Conservation (phyloP, 2,329 filamentous ascomycete genomes). For the Ophiognomonia clavigignenti-juglandacearum region DNA sequence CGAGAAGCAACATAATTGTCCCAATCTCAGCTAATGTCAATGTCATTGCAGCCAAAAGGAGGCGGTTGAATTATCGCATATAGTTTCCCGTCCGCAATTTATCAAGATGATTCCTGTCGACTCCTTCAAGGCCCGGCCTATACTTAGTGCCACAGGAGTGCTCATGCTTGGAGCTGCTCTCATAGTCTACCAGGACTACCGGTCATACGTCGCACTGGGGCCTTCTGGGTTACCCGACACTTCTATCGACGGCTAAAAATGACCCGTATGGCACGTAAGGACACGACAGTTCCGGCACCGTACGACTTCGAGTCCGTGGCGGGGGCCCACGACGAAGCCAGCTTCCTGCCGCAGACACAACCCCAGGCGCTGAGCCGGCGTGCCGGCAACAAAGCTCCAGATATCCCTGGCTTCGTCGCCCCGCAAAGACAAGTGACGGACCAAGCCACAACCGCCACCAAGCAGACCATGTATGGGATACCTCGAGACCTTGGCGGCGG, state of each 20-base stretch:
- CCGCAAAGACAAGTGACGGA: conserved; percentile 34
- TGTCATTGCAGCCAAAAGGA: too few species aligned
- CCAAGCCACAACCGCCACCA: conserved; percentile 11
- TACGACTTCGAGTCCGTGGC: conserved; percentile 17
- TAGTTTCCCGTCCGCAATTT: too few species aligned
- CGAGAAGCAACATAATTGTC: too few species aligned
- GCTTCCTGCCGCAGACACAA: conserved; percentile 11
- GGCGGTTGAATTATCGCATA: too few species aligned
- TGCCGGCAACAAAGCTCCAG: conserved; percentile 10
- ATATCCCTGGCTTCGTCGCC: conserved; percentile 28
- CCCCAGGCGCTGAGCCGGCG: conserved; percentile 8
- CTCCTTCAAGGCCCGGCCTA: neutral
- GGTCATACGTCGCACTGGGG: conserved; percentile 8
- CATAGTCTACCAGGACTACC: conserved; percentile 10
- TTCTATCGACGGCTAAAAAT: conserved; percentile 17
- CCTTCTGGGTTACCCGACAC: conserved; percentile 11
- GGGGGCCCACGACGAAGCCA: conserved; percentile 14
- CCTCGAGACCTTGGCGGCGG: conserved; percentile 20
- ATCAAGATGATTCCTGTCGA: too few species aligned
- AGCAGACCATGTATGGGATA: conserved; percentile 22
- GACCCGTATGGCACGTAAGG: conserved; percentile 18
- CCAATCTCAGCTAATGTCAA: too few species aligned
- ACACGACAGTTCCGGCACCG: conserved; percentile 20
- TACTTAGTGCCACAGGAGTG: neutral
- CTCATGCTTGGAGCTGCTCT: conserved; percentile 1